Percentiles rank a stretch among this genome's conserved stretches.
These are phyloP conservation scores for Blastobotrys ciferrii DNA, from an alignment of 1,139 yeast species.

Conservation along the genomic window DNA sequence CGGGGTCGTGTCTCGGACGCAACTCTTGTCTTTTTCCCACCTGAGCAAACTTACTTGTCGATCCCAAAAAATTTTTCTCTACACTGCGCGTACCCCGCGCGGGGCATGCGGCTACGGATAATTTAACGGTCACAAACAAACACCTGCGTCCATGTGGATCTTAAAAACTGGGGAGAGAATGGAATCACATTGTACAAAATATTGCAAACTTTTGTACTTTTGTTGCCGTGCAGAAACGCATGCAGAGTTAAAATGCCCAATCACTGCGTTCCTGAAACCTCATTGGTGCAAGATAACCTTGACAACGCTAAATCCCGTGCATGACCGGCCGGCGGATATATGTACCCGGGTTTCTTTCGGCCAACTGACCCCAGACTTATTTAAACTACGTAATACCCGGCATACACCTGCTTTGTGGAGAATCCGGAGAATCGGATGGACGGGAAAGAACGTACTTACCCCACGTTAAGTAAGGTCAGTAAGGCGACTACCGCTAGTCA, in stretches of 20 bases:
- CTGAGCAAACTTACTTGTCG: not conserved
- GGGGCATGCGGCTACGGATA: not conserved
- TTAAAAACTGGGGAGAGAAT: too few species aligned
- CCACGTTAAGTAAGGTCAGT: too few species aligned
- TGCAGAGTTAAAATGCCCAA: not conserved
- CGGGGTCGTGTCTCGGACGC: not conserved
- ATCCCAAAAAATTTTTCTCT: not conserved
- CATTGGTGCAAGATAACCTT: not conserved
- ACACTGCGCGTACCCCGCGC: not conserved
- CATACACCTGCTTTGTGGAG: not conserved
- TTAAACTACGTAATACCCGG: not conserved
- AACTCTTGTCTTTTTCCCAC: not conserved
- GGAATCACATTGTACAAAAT: too few species aligned
- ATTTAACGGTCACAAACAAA: not conserved
- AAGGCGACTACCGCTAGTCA: too few species aligned
- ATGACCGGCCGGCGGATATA: not conserved
- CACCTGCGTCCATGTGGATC: too few species aligned
- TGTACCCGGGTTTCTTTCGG: slow-evolving; percentile 3
- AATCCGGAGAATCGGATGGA: not conserved
- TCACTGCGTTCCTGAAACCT: not conserved
- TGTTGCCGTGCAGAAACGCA: not conserved
- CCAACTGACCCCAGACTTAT: not conserved
- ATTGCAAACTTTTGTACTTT: too few species aligned
- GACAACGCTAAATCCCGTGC: not conserved
- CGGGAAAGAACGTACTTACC: too few species aligned